Conservation (phyloP, 1,284 basidiomycete species). For the Mycosarcoma maydis region DNA sequence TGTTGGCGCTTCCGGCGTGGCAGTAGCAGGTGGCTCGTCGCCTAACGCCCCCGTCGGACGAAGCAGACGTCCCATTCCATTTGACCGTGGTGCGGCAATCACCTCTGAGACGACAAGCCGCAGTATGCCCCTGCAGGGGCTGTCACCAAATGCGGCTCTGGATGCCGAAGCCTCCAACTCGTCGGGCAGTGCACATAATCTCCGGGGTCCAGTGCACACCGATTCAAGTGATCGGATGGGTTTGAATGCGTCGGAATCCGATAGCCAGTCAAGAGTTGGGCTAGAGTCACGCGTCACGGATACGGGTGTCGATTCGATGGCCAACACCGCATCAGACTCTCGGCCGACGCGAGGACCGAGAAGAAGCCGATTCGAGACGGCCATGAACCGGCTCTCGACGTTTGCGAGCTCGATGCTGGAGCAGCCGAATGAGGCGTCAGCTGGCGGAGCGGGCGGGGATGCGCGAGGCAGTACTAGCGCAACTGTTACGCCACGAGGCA, state of each 20-base stretch:
- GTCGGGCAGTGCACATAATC: too few relatives aligned
- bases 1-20: neutral
- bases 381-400: slow-evolving; percentile 57
- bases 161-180: neutral
- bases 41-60: slow-evolving; percentile 1
- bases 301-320: slow-evolving; percentile 14
- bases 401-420: slow-evolving; percentile 61
- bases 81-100: slow-evolving; percentile 9
- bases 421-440: slow-evolving; percentile 20
- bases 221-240: neutral
- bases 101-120: neutral
- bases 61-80: slow-evolving; percentile 23
- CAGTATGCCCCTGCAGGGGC: neutral
- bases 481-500: neutral
- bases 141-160: neutral
- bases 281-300: slow-evolving; percentile 4
- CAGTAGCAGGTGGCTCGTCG: neutral
- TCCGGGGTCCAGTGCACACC: too few relatives aligned
- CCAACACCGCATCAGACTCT: slow-evolving; percentile 4
- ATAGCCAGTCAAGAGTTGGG: neutral
- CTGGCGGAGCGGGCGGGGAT: neutral
- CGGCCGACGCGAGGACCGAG: slow-evolving; percentile 7
- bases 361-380: slow-evolving; percentile 45
- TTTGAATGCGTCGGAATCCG: neutral
- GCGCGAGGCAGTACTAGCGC: slow-evolving; percentile 1